Percentiles rank a stretch among this genome's conserved stretches.
Evolutionary conservation across 257 asterid genomes (phyloP).

Genomic region (Plantago ovata): DNA sequence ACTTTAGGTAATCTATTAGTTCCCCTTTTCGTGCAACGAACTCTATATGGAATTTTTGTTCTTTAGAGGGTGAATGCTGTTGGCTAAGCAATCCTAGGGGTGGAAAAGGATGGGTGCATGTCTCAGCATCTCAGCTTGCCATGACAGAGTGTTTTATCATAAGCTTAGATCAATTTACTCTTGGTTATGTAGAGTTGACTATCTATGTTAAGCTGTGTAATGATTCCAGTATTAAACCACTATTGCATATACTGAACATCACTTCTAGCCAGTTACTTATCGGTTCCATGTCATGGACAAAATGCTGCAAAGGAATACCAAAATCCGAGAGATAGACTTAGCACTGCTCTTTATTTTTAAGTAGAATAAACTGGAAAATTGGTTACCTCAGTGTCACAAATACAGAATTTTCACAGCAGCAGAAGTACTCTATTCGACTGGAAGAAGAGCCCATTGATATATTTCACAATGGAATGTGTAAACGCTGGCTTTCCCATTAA

Average conservation of each 20-base stretch:
- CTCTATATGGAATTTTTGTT: too few species aligned
- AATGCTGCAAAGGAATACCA: slow-evolving; percentile 53
- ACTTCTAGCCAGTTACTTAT: slow-evolving; percentile 82
- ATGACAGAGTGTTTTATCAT: slow-evolving; percentile 57
- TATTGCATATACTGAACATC: slow-evolving; percentile 69
- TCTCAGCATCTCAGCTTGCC: slow-evolving; percentile 84
- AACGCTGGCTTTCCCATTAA: slow-evolving; percentile 38
- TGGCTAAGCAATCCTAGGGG: too few species aligned
- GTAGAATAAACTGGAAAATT: neutral
- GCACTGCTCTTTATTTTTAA: too few species aligned
- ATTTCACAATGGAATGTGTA: slow-evolving; percentile 77
- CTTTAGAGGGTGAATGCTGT: too few species aligned
- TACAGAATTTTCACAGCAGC: slow-evolving; percentile 57
- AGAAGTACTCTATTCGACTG: slow-evolving; percentile 72
- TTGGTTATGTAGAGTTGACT: neutral
- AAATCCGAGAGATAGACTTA: neutral
- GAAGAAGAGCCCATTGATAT: slow-evolving; percentile 86
- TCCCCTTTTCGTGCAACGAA: too few species aligned
- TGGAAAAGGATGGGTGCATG: neutral
- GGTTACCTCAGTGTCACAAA: slow-evolving; percentile 87
- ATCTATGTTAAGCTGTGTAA: neutral
- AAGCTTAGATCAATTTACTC: neutral
- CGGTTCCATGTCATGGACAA: slow-evolving; percentile 86
- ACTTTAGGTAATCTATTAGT: too few species aligned
- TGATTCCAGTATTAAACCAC: slow-evolving; percentile 57